A percentile compares a stretch with the other conserved stretches of the same genome.
Conservation (phyloP, 108 stramenopile species). For the Fragilariopsis cylindrus region DNA sequence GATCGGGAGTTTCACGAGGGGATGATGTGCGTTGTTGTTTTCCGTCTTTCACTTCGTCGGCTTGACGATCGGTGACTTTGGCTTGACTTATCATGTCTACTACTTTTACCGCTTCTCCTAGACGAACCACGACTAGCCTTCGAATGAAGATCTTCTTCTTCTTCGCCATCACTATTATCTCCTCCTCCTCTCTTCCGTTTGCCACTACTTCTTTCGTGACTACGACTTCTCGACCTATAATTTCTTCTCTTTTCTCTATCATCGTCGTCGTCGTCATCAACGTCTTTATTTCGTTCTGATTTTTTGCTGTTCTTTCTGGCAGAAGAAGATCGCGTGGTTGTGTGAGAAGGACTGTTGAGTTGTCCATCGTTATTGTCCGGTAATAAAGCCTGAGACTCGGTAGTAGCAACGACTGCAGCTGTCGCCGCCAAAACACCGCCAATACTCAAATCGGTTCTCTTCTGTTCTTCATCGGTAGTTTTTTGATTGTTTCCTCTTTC, state of each 20-base stretch:
- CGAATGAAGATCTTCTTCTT: no score
- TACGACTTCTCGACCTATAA: constrained; percentile 22
- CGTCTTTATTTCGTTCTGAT: constrained; percentile 16
- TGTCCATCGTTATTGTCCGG: not conserved
- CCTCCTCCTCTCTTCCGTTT: constrained; percentile 4
- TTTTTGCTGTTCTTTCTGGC: constrained; percentile 21
- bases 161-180: no score
- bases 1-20: not conserved
- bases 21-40: not conserved
- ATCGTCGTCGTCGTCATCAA: not conserved
- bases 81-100: constrained; percentile 19
- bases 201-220: constrained; percentile 18
- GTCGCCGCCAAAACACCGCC: not conserved
- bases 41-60: constrained; percentile 6
- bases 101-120: constrained; percentile 15
- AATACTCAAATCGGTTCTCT: not conserved
- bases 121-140: constrained; percentile 4
- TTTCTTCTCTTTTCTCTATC: constrained; percentile 10
- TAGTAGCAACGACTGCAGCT: not conserved
- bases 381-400: not conserved
- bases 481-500: constrained; percentile 8
- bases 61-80: constrained; percentile 28
- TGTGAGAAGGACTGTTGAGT: not conserved
- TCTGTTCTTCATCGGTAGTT: not conserved
- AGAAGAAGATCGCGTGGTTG: constrained; percentile 16